Evolutionary conservation across 768 basidiomycete species (phyloP), one percentile per base, ranked within the genome.

Genomic region (Suillus weaverae): DNA sequence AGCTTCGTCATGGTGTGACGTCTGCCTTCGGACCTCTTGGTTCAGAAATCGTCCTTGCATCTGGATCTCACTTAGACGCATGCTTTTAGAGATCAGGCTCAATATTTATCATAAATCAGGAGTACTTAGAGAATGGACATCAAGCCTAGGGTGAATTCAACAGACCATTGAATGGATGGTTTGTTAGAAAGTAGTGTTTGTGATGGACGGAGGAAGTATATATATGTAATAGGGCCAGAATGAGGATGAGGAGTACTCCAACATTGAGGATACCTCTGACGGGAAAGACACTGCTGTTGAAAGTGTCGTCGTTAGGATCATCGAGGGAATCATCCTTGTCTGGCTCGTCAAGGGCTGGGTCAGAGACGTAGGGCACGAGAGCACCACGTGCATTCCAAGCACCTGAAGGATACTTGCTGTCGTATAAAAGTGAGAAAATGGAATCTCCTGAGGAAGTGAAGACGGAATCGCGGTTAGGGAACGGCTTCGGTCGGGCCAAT

Each of bases 251-350:
- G 32, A 98, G 81, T 59, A 92, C 84, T 35, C 84, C 77, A 60
- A 97, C 74, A 78, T 97, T 97, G 65, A 85, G 66, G 4, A 92
- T 61, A 3, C 89, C 88, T 39, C 88, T 85, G 61, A 72, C 68
- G 65, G 71, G 76, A 61, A 77, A 73, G 26, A 62, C 69, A 46
- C 66, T 70, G n/a, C 64, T 59, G 54, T 74, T 67, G 56, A 71
- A 65, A 9, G 71, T 61, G 35, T 80, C 71, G 13, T 74, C 72
- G 14, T 79, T 79, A 4, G 83, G 87, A 64, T 90, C 87, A 71
- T 95, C 91, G 39, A 95, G 74, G 26, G 84, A 73, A 71, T 95
- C 94, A 70, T 95, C 94, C 20, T 89, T 89, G 72, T 91, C 90
- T 1, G 79, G 77, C 67, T 81, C 78, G 70, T 91, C 90, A 20